Evolutionary conservation across 805 yeast genomes (phyloP).

Genomic region (Wickerhamiella parazyma): DNA sequence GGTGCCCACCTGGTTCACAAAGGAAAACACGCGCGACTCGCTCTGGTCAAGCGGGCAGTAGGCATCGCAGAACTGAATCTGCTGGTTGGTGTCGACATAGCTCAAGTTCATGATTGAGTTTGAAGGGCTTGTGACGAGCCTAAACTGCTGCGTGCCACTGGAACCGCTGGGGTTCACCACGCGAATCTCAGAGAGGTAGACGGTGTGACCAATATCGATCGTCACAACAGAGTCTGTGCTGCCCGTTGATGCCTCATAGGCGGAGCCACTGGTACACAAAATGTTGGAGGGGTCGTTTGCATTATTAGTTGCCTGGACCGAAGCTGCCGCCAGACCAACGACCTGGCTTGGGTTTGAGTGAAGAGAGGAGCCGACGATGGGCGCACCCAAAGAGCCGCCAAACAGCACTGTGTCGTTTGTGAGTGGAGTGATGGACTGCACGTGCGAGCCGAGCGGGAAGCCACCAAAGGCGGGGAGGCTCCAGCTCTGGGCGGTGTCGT

Average conservation of each 20-base stretch:
- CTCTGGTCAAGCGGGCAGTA: constrained; percentile 60
- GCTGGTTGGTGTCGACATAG: constrained; percentile 65
- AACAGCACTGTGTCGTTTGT: constrained; percentile 42
- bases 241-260: constrained; percentile 17
- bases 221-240: constrained; percentile 13
- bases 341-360: constrained; percentile 13
- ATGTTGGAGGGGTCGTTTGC: constrained; percentile 11
- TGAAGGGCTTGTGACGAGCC: constrained; percentile 65
- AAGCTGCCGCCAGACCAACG: constrained; percentile 19
- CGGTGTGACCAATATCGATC: constrained; percentile 17
- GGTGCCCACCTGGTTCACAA: constrained; percentile 54
- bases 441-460: constrained; percentile 43
- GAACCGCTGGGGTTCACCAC: constrained; percentile 28
- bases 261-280: constrained; percentile 9
- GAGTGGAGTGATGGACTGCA: constrained; percentile 46
- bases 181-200: constrained; percentile 59
- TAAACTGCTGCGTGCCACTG: constrained; percentile 42
- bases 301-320: constrained; percentile 17
- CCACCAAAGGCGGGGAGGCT: constrained; percentile 58
- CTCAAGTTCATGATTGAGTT: constrained; percentile 86
- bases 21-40: constrained; percentile 68
- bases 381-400: constrained; percentile 79
- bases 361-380: constrained; percentile 49
- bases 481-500: constrained; percentile 32
- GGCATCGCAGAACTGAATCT: constrained; percentile 61